Conservation (phyloP, 257 asterid species). For the Penstemon newberryi region DNA sequence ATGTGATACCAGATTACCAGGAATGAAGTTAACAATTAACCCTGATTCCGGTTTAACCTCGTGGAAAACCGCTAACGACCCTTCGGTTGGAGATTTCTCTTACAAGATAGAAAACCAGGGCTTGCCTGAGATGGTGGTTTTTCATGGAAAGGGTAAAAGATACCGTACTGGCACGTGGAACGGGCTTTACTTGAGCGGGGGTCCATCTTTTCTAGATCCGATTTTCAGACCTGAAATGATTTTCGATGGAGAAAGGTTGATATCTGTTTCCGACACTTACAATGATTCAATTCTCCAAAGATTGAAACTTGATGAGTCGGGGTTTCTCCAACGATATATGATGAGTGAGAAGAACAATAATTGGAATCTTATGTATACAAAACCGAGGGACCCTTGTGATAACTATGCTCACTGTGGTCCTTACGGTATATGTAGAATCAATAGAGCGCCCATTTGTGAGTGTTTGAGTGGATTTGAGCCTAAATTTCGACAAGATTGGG, state of each 20-base stretch:
- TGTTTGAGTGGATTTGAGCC: slow-evolving; percentile 37
- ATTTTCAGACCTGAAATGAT: neutral
- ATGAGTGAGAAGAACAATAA: slow-evolving; percentile 24
- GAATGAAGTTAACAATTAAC: slow-evolving; percentile 23
- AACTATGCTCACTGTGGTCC: slow-evolving; percentile 39
- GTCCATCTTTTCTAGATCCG: slow-evolving; percentile 8
- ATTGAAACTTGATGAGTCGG: slow-evolving; percentile 21
- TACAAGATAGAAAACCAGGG: slow-evolving; percentile 28
- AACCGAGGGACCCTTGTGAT: slow-evolving; percentile 26
- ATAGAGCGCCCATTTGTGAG: slow-evolving; percentile 16
- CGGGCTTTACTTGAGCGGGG: slow-evolving; percentile 32
- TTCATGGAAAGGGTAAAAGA: neutral
- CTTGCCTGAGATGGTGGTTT: slow-evolving; percentile 29
- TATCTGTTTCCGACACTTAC: slow-evolving; percentile 10
- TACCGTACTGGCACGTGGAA: slow-evolving; percentile 38
- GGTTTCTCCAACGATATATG: neutral
- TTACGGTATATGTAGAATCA: slow-evolving; percentile 29
- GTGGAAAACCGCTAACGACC: slow-evolving; percentile 43
- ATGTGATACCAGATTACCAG: slow-evolving; percentile 35
- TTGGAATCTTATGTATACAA: slow-evolving; percentile 18
- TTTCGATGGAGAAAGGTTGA: slow-evolving; percentile 17
- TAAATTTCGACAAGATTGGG: slow-evolving; percentile 23
- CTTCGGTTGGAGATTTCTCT: slow-evolving; percentile 38
- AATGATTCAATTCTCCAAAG: slow-evolving; percentile 17
- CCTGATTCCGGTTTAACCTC: slow-evolving; percentile 31